Conservation (phyloP, 2,329 filamentous ascomycete species). For the Simplicillium sp. region DNA sequence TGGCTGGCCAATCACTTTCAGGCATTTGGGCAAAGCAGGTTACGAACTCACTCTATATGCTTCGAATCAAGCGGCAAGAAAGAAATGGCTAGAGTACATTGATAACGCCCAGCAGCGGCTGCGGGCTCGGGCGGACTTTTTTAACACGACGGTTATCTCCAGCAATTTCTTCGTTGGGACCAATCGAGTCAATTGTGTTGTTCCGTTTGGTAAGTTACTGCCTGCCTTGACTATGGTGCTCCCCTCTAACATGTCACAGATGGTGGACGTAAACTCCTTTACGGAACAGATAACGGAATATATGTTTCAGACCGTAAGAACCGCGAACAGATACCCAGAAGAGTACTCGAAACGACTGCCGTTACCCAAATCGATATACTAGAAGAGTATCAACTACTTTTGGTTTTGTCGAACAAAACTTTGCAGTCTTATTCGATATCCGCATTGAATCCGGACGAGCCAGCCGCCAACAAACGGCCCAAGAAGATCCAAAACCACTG, state of each 20-base stretch:
- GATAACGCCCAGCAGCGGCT: constrained; percentile 82
- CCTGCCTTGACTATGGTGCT: constrained; percentile 4
- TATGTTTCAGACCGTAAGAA: constrained; percentile 86
- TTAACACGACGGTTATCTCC: constrained; percentile 60
- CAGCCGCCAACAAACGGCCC: constrained; percentile 69
- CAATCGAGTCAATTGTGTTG: constrained; percentile 89
- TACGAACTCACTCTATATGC: constrained; percentile 90
- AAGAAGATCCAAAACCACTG: constrained; percentile 97
- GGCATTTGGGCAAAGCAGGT: constrained; percentile 88
- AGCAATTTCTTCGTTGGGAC: constrained; percentile 50
- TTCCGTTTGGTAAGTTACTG: constrained; percentile 65
- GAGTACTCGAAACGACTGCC: constrained; percentile 74
- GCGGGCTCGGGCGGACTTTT: constrained; percentile 81
- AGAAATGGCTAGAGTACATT: constrained; percentile 97
- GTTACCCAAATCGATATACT: constrained; percentile 95
- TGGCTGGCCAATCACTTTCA: constrained; percentile 91
- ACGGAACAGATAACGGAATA: constrained; percentile 89
- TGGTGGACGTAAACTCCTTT: constrained; percentile 87
- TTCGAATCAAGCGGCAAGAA: constrained; percentile 72
- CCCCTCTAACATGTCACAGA: constrained; percentile 41
- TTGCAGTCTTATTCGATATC: constrained; percentile 82
- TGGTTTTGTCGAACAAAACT: constrained; percentile 90
- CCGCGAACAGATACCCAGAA: constrained; percentile 70
- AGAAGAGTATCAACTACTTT: constrained; percentile 85
- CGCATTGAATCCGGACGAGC: constrained; percentile 77